Evolutionary conservation across 192 early-diverging fungal genomes (phyloP).

Genomic region (Lobulomyces angularis): DNA sequence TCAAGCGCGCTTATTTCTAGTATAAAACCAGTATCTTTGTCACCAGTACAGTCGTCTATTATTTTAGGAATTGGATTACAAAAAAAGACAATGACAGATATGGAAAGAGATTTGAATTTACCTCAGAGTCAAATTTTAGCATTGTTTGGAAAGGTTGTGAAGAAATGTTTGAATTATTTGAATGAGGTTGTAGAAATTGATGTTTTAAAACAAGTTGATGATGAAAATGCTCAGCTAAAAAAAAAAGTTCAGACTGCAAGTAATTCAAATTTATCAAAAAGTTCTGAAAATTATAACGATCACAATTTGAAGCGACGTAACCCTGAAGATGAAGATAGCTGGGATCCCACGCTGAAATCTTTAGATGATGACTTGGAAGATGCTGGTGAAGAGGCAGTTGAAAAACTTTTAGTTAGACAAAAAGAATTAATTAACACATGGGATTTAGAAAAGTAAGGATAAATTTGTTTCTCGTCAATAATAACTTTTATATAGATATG

Average conservation of each 20-base stretch:
- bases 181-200: conserved; percentile 41
- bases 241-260: conserved; percentile 8
- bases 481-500: conserved; percentile 35
- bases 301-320: conserved; percentile 19
- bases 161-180: conserved; percentile 67
- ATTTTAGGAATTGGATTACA: conserved; percentile 85
- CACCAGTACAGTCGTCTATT: conserved; percentile 76
- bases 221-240: background rate
- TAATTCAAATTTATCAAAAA: conserved; percentile 8
- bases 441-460: conserved; percentile 55
- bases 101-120: conserved; percentile 76
- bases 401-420: conserved; percentile 56
- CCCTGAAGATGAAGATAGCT: conserved; percentile 61
- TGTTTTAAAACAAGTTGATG: conserved; percentile 29
- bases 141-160: conserved; percentile 84
- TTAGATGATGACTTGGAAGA: conserved; percentile 77
- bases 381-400: conserved; percentile 63
- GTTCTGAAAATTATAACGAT: conserved; percentile 10
- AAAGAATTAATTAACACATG: conserved; percentile 65
- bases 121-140: conserved; percentile 80
- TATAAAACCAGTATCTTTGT: conserved; percentile 43
- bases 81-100: conserved; percentile 76
- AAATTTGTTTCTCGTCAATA: conserved; percentile 12
- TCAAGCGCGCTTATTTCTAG: conserved; percentile 4
- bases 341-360: conserved; percentile 69